Percentiles rank a stretch among this genome's conserved stretches.
Evolutionary conservation across 306 rosid species (phyloP).

Genomic region (Prinsepia uniflora): DNA sequence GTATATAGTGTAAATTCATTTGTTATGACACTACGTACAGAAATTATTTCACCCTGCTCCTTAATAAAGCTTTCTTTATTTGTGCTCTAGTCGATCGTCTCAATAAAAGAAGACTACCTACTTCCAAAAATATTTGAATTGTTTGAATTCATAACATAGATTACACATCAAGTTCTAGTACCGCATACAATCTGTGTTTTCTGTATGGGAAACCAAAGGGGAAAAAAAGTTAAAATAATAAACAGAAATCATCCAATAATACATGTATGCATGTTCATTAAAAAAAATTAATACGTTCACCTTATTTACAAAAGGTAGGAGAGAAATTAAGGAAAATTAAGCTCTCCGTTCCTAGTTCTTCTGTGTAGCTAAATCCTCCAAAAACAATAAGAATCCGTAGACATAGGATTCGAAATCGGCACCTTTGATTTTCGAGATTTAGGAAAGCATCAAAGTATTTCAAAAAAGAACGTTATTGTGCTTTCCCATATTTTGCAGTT

Average conservation of each 20-base stretch:
- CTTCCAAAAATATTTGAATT: background rate
- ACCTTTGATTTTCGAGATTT: background rate
- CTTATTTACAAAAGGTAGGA: background rate
- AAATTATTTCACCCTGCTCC: no score
- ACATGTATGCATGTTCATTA: background rate
- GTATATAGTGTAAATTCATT: no score
- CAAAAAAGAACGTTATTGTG: background rate
- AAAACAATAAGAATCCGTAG: background rate
- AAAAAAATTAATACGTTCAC: background rate
- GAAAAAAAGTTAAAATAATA: background rate
- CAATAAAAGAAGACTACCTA: no score
- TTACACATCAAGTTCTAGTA: background rate
- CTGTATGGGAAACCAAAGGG: constrained; percentile 3
- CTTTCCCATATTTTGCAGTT: background rate
- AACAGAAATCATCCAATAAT: background rate
- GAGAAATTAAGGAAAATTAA: background rate
- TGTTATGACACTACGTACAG: no score
- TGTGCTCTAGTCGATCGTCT: no score
- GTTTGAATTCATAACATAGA: background rate
- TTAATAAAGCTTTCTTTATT: no score
- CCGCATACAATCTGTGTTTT: background rate
- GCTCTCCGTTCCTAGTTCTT: background rate
- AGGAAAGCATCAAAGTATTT: constrained; percentile 9
- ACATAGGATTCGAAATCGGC: background rate
- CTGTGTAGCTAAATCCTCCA: constrained; percentile 7